Base-by-base conservation (phyloP, 164 flowering plant species). In the Aristolochia californica region DNA sequence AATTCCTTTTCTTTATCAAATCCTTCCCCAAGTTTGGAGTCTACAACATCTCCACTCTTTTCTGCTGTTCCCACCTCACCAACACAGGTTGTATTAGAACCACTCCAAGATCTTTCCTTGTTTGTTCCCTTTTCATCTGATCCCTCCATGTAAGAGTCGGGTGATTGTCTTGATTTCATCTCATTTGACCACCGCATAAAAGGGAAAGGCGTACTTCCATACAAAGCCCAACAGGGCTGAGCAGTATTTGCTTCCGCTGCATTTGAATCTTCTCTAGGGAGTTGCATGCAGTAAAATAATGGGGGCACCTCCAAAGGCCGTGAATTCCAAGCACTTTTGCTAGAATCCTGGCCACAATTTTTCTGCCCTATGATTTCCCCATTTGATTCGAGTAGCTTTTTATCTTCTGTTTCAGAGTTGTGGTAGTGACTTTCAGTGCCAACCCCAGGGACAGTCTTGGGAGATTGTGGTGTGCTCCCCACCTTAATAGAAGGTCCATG, bases 41-140 rank as follows among this genome's bases (percentile, higher is more conserved):
- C 68, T 16, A 73, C 74, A 12, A 15, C 30, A 22, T 75, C 75
- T 18, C 62, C 61, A 17, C 40, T 67, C 66, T 57, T 73, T 12
- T 66, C 74, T 13, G 54, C 60, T 13, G 34, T 48, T 23, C 45
- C 70, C 40, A 16, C 74, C 14, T 60, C 75, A 43, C 60, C 57
- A 5, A 22, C 60, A 5, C 72, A 70, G 14, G 61, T 70, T 2
- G 70, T 62, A 53, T 70, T 73, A 0, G 80, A 77, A 55, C 74
- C 79, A 60, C 71, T 65, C 62, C 62, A 63, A 5, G 79, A 76
- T 28, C 64, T 75, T 55, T 77, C 80, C 58, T 72, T 73, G 20
- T 69, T 59, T 44, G 20, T 24, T 7, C 68, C 74, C 50, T 53
- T 56, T 2, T 45, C 54, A 2, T 54, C 63, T 26, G 58, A 45